A percentile compares a stretch with the other conserved stretches of the same genome.
Evolutionary conservation across 192 early-diverging fungal genomes (phyloP).

Genomic region (Funneliformis geosporum): DNA sequence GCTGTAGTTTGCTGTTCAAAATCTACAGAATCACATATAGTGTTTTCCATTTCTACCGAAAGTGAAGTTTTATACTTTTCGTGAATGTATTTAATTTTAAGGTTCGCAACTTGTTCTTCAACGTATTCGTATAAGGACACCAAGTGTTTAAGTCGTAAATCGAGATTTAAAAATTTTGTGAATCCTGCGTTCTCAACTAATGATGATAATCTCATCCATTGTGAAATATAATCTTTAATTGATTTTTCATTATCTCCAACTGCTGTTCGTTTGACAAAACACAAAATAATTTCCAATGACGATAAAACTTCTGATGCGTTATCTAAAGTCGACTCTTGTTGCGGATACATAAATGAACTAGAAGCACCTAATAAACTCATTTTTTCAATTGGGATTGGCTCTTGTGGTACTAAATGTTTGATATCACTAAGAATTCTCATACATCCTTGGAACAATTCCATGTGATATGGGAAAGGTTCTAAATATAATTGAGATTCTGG

Average conservation of each 20-base stretch:
- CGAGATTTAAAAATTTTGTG: background rate
- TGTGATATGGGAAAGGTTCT: conserved; percentile 22
- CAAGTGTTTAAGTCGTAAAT: conserved; percentile 23
- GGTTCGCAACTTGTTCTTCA: conserved; percentile 26
- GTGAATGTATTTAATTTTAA: conserved; percentile 14
- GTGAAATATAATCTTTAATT: conserved; percentile 15
- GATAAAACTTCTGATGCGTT: conserved; percentile 21
- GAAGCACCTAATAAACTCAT: background rate
- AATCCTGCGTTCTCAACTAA: background rate
- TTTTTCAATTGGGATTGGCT: conserved; percentile 14
- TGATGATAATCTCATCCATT: conserved; percentile 29
- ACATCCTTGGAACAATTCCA: conserved; percentile 30
- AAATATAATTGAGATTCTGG: background rate
- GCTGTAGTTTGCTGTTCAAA: background rate
- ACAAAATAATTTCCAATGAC: conserved; percentile 34
- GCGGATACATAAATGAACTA: no score
- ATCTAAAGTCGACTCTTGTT: background rate
- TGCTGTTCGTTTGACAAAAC: conserved; percentile 31
- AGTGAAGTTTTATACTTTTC: conserved; percentile 26
- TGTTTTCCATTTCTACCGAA: background rate
- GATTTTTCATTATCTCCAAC: conserved; percentile 5
- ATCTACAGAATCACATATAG: background rate
- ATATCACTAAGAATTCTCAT: conserved; percentile 28
- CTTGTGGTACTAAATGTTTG: conserved; percentile 11
- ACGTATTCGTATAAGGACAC: conserved; percentile 29